Evolutionary conservation across 306 rosid genomes (phyloP), one percentile per base, ranked within the genome.

Genomic region (Pyrus communis): DNA sequence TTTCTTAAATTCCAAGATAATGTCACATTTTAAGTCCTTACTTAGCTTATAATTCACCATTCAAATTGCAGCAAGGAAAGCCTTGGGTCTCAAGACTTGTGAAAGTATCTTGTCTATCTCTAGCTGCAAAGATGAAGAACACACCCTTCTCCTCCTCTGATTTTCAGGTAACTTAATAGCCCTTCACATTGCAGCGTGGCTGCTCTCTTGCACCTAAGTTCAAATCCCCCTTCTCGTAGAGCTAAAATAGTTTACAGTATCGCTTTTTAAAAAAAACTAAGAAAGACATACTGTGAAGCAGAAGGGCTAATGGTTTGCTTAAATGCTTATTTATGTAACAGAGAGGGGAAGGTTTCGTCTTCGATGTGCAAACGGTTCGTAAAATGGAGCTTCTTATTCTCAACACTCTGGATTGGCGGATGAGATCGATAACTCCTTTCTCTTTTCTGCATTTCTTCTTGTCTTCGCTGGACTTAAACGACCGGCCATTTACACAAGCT

Each of bases 381-480:
- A 90, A 73, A 77, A 92, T 88, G 96, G 96, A 92, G 84, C 84
- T 84, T 74, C 77, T 87, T 27, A 80, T 92, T 79, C 96, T 92
- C 1, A 93, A 89, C 35, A 70, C 91, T 33, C 81, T 92, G 59
- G 59, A 85, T 21, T 92, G 97, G 97, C 88, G 90, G 43, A 84
- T 92, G 93, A 89, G 93, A 75, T 86, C 93, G 35, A 82, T 88
- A 12, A 92, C 96, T 30, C 97, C 97, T 13, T 90, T 92, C 69
- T 85, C 91, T 49, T 92, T 92, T 82, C 72, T 90, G 80, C 51
- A 81, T 61, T 90, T 84, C 88, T 88, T 90, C 42, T 17, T 85
- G 45, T 84, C 89, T 69, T 76, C 75, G 49, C 70, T 84, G 38
- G 85, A 88, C 25, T 64, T 88, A 31, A 80, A 84, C 40, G 87